A percentile compares a stretch with the other conserved stretches of the same genome.
Conservation (phyloP, 2,329 filamentous ascomycete genomes). For the Polytolypa hystricis region DNA sequence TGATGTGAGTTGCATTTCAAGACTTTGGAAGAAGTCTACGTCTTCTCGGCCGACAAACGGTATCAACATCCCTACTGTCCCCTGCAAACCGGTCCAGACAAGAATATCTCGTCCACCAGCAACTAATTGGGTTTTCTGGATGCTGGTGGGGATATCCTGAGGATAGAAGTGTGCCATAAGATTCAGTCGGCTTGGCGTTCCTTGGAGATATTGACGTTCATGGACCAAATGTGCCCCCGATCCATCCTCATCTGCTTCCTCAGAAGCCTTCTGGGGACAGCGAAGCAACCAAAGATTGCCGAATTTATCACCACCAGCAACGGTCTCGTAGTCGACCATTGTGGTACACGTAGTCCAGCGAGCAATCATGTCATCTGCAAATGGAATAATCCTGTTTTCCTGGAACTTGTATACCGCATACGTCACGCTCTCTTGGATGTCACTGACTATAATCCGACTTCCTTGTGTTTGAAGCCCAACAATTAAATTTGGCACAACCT, state of each 20-base stretch:
- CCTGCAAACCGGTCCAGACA: constrained; percentile 88
- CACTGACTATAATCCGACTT: constrained; percentile 80
- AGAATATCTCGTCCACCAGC: constrained; percentile 85
- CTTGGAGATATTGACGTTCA: constrained; percentile 79
- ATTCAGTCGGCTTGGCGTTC: constrained; percentile 71
- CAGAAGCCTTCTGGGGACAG: constrained; percentile 72
- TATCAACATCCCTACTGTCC: constrained; percentile 84
- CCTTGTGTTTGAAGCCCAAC: constrained; percentile 82
- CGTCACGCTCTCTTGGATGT: constrained; percentile 83
- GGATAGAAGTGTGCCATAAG: constrained; percentile 82
- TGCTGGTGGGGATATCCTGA: constrained; percentile 83
- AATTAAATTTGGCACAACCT: constrained; percentile 71
- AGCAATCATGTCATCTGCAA: constrained; percentile 78
- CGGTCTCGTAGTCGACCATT: constrained; percentile 96
- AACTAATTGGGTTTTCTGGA: constrained; percentile 80
- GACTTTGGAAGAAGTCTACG: constrained; percentile 91
- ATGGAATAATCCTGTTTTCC: constrained; percentile 84
- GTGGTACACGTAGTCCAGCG: constrained; percentile 84
- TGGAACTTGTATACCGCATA: constrained; percentile 90
- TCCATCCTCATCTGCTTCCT: constrained; percentile 84
- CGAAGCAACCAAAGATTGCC: constrained; percentile 91
- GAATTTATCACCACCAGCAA: constrained; percentile 92
- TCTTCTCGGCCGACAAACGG: constrained; percentile 88
- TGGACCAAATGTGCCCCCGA: constrained; percentile 85
- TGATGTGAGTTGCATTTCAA: constrained; percentile 76